Evolutionary conservation across 2,329 filamentous ascomycete species (phyloP).

Genomic region (Talaromyces sp.): DNA sequence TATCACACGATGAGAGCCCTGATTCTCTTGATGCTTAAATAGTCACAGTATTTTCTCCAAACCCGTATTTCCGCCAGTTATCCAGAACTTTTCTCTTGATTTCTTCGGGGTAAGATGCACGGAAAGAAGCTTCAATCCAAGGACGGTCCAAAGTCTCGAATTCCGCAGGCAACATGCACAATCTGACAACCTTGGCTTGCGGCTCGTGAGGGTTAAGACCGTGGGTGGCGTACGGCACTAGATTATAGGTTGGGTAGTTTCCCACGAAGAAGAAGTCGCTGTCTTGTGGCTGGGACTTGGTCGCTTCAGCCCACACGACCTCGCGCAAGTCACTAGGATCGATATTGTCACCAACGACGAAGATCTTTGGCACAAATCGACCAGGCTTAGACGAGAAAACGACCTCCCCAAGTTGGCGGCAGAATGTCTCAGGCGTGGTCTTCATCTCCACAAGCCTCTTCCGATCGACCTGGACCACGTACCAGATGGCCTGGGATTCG

Average conservation of each 20-base stretch:
- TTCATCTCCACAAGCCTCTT: constrained; percentile 12
- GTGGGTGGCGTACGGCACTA: background rate
- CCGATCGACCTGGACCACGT: constrained; percentile 14
- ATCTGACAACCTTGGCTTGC: background rate
- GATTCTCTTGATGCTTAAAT: background rate
- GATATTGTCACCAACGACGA: constrained; percentile 16
- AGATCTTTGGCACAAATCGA: constrained; percentile 18
- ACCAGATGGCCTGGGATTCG: constrained; percentile 16
- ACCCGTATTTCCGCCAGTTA: constrained; percentile 6
- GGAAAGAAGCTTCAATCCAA: constrained; percentile 3
- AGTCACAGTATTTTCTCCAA: background rate
- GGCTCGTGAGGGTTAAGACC: constrained; percentile 1
- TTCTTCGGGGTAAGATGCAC: constrained; percentile 3
- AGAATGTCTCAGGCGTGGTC: constrained; percentile 13
- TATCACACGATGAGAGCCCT: background rate
- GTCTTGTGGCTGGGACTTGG: constrained; percentile 1
- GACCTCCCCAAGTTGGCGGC: constrained; percentile 12
- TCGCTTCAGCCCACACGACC: constrained; percentile 15
- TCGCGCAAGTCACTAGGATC: constrained; percentile 15
- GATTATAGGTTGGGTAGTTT: constrained; percentile 1
- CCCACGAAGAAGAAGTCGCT: constrained; percentile 5
- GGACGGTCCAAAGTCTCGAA: constrained; percentile 1
- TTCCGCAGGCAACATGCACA: constrained; percentile 2
- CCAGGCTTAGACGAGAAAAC: constrained; percentile 18
- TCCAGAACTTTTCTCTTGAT: constrained; percentile 1